Percentiles rank a stretch among this genome's conserved stretches.
phyloP scores from a whole-genome alignment of 148 eudicot species.

The Persicaria maculosa region DNA sequence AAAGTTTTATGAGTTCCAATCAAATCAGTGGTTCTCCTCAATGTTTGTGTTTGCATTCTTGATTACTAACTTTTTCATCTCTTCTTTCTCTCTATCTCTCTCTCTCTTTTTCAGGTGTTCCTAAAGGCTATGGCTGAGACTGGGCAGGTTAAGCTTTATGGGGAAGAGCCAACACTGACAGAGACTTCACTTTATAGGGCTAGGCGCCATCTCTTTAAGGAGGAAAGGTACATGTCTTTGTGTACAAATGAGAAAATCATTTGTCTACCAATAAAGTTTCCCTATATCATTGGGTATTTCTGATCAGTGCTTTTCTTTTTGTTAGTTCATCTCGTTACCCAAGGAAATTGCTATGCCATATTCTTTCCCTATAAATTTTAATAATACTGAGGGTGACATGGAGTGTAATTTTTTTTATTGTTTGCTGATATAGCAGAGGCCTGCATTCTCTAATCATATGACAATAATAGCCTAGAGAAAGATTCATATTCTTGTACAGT shows the following conservation, averaged over 20 bases:
- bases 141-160: slow-evolving; percentile 92
- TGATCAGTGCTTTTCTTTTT: background rate
- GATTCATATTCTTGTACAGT: background rate
- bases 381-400: background rate
- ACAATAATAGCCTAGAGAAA: background rate
- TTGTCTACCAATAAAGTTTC: background rate
- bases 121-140: slow-evolving; percentile 99
- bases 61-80: background rate
- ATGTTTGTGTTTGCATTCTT: slow-evolving; percentile 3
- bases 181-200: slow-evolving; percentile 92
- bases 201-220: slow-evolving; percentile 86
- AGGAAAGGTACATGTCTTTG: slow-evolving; percentile 57
- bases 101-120: slow-evolving; percentile 48
- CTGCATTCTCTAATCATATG: background rate
- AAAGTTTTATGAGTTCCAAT: background rate
- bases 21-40: background rate
- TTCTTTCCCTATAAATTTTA: background rate
- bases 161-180: slow-evolving; percentile 83
- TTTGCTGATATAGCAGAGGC: background rate
- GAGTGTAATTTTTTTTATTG: background rate
- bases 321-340: background rate
- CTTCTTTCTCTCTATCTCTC: background rate
- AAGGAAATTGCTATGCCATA: background rate
- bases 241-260: background rate
- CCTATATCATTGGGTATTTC: background rate